These are phyloP conservation scores for Neurospora sp. DNA, from an alignment of 495 filamentous ascomycete genomes.

Conservation along the genomic window DNA sequence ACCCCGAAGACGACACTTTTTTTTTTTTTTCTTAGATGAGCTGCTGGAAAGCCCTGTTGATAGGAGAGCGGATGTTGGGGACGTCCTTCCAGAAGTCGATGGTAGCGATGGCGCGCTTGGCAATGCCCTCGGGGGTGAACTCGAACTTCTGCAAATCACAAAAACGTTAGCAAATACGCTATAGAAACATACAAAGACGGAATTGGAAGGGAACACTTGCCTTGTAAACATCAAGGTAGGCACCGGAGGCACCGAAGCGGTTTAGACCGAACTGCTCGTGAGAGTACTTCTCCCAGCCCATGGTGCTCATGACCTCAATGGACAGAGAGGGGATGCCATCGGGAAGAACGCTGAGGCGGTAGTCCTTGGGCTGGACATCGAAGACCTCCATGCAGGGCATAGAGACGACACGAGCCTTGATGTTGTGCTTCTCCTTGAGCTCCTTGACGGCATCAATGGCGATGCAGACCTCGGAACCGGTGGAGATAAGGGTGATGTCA, in stretches of 20 bases:
- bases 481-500: slow-evolving; percentile 82
- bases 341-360: slow-evolving; percentile 81
- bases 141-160: slow-evolving; percentile 74
- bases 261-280: slow-evolving; percentile 99
- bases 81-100: slow-evolving; percentile 95
- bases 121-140: slow-evolving; percentile 91
- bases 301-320: slow-evolving; percentile 87
- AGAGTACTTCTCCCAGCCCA: slow-evolving; percentile 95
- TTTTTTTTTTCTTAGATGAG: slow-evolving; percentile 49
- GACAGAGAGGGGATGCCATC: slow-evolving; percentile 90
- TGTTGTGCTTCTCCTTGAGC: slow-evolving; percentile 79
- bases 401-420: slow-evolving; percentile 88
- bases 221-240: slow-evolving; percentile 97
- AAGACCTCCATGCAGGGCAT: slow-evolving; percentile 98
- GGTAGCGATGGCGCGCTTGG: slow-evolving; percentile 85
- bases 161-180: slow-evolving; percentile 6
- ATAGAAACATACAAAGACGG: neutral
- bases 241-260: slow-evolving; percentile 91
- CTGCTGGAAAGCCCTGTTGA: slow-evolving; percentile 90
- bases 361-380: slow-evolving; percentile 86
- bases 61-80: slow-evolving; percentile 75
- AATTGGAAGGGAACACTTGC: slow-evolving; percentile 40
- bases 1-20: neutral
- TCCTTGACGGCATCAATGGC: slow-evolving; percentile 84
- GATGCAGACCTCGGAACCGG: slow-evolving; percentile 92